Evolutionary conservation across 1,139 yeast species (phyloP).

Genomic region (Zygoascus sp.): DNA sequence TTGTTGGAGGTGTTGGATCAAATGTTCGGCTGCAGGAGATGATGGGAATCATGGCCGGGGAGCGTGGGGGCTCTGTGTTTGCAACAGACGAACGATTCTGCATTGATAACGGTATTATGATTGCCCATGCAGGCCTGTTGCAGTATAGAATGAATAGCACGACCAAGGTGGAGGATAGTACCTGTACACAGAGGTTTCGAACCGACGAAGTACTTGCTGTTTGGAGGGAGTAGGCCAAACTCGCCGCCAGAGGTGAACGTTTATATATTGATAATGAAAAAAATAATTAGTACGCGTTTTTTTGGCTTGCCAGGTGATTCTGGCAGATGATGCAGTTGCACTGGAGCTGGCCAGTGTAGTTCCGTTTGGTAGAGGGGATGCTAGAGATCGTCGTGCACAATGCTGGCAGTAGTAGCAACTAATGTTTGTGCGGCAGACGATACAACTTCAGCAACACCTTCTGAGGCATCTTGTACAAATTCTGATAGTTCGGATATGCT

Average conservation of each 20-base stretch:
- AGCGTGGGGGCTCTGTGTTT: slow-evolving; percentile 77
- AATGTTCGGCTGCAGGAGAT: slow-evolving; percentile 86
- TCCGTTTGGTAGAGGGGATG: too few relatives aligned
- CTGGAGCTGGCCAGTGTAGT: neutral
- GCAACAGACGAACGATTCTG: slow-evolving; percentile 98
- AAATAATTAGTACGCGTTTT: too few relatives aligned
- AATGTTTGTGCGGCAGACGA: neutral
- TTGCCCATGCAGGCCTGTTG: slow-evolving; percentile 94
- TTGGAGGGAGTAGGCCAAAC: slow-evolving; percentile 47
- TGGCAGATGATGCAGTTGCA: neutral
- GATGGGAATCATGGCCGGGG: slow-evolving; percentile 93
- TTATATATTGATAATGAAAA: too few relatives aligned
- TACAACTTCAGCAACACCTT: neutral
- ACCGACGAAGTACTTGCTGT: slow-evolving; percentile 90
- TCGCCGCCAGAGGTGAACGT: too few relatives aligned
- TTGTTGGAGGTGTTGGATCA: slow-evolving; percentile 98
- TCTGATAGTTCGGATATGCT: neutral
- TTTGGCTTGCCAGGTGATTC: too few relatives aligned
- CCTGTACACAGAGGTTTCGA: slow-evolving; percentile 88
- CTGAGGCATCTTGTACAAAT: neutral
- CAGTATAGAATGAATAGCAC: slow-evolving; percentile 77
- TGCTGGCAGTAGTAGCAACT: too few relatives aligned
- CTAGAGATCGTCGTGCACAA: too few relatives aligned
- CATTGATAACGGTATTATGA: slow-evolving; percentile 97
- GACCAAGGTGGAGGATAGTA: slow-evolving; percentile 60